These are phyloP conservation scores for Plectranthus barbatus DNA, from an alignment of 257 asterid genomes.

Conservation along the genomic window DNA sequence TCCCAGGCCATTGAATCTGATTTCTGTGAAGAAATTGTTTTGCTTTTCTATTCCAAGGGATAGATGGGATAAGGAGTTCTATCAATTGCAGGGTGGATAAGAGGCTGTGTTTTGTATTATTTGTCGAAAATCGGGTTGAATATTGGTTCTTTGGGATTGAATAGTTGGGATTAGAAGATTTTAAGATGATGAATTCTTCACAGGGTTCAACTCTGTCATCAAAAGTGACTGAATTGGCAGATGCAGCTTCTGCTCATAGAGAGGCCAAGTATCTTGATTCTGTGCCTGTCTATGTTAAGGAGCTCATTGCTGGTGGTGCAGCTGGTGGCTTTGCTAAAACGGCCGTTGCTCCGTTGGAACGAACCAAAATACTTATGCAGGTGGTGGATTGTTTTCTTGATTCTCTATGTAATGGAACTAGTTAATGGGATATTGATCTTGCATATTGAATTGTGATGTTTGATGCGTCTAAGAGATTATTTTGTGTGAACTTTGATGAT, in stretches of 20 bases:
- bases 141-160: neutral
- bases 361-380: slow-evolving; percentile 92
- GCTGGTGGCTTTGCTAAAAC: slow-evolving; percentile 97
- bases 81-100: slow-evolving; percentile 70
- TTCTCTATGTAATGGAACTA: neutral
- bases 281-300: slow-evolving; percentile 81
- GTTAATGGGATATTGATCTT: neutral
- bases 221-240: slow-evolving; percentile 56
- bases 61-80: slow-evolving; percentile 89
- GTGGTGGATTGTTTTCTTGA: slow-evolving; percentile 22
- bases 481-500: neutral
- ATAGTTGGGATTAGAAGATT: slow-evolving; percentile 21
- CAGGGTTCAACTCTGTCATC: slow-evolving; percentile 62
- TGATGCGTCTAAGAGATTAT: neutral
- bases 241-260: slow-evolving; percentile 36
- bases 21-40: slow-evolving; percentile 42
- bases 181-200: slow-evolving; percentile 52
- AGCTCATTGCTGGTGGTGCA: slow-evolving; percentile 94
- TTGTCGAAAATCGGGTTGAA: neutral
- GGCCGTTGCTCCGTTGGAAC: slow-evolving; percentile 88
- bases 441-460: neutral
- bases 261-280: slow-evolving; percentile 48
- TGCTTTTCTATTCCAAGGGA: slow-evolving; percentile 48
- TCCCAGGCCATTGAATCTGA: slow-evolving; percentile 70
- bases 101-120: neutral